Evolutionary conservation across 2,329 filamentous ascomycete genomes (phyloP).

Genomic region (Epichloe uncinata): DNA sequence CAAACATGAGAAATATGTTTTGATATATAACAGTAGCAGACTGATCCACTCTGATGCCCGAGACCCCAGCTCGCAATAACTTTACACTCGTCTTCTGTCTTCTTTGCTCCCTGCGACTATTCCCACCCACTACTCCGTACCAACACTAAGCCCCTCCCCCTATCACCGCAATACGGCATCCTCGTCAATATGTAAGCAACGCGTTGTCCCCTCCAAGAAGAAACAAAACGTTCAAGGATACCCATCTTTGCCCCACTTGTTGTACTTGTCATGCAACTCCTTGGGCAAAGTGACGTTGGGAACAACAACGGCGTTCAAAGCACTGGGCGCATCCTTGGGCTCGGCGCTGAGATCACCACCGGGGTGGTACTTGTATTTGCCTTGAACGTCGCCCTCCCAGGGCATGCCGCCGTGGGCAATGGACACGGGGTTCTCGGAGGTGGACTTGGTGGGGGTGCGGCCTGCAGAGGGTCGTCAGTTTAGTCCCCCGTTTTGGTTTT

Average conservation of each 20-base stretch:
- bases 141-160: too few species aligned
- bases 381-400: conserved; percentile 61
- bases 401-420: conserved; percentile 73
- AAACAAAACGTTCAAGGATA: conserved; percentile 39
- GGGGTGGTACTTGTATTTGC: conserved; percentile 71
- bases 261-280: conserved; percentile 92
- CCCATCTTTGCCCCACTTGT: conserved; percentile 99
- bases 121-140: background rate
- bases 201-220: background rate
- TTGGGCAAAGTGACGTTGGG: conserved; percentile 87
- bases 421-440: conserved; percentile 65
- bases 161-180: too few species aligned
- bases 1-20: background rate
- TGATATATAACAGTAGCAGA: background rate
- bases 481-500: too few species aligned
- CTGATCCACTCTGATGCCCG: background rate
- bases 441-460: conserved; percentile 72
- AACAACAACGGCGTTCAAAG: conserved; percentile 86
- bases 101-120: background rate
- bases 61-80: background rate
- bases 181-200: background rate
- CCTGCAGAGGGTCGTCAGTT: conserved; percentile 30
- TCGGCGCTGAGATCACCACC: conserved; percentile 64
- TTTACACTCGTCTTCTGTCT: background rate
- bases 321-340: conserved; percentile 84